phyloP scores from a whole-genome alignment of 441 rosid genomes.

The Populus hybrid region DNA sequence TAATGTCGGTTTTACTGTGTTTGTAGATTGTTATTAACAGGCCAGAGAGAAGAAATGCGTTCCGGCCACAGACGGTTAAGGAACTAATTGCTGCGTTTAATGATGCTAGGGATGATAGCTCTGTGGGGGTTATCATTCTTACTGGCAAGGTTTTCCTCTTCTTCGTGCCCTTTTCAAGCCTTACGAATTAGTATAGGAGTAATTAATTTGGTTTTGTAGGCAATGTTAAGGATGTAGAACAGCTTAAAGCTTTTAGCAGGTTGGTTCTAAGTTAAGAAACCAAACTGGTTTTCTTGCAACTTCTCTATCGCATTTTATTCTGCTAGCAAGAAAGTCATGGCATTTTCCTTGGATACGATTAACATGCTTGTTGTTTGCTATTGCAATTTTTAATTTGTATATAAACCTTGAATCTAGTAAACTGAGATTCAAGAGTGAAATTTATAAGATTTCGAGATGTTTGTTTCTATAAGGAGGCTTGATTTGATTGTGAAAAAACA shows the following conservation, averaged over 20 bases:
- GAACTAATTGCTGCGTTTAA: constrained; percentile 72
- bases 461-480: neutral
- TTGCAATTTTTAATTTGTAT: neutral
- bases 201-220: too few relatives aligned
- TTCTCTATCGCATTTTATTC: too few relatives aligned
- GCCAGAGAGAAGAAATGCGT: constrained; percentile 82
- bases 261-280: too few relatives aligned
- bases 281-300: too few relatives aligned
- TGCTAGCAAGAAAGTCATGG: too few relatives aligned
- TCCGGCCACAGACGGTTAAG: constrained; percentile 70
- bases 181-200: neutral
- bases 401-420: neutral
- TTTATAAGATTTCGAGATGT: neutral
- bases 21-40: constrained; percentile 74
- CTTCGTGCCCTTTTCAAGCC: too few relatives aligned
- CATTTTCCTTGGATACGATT: neutral
- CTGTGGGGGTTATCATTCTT: constrained; percentile 76
- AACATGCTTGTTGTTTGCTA: neutral
- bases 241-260: too few relatives aligned
- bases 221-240: too few relatives aligned
- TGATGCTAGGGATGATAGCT: constrained; percentile 80
- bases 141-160: constrained; percentile 64
- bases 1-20: neutral
- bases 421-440: neutral
- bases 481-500: neutral